phyloP scores from a whole-genome alignment of 371 early-diverging fungal genomes.

The Haplosporangium sp. region DNA sequence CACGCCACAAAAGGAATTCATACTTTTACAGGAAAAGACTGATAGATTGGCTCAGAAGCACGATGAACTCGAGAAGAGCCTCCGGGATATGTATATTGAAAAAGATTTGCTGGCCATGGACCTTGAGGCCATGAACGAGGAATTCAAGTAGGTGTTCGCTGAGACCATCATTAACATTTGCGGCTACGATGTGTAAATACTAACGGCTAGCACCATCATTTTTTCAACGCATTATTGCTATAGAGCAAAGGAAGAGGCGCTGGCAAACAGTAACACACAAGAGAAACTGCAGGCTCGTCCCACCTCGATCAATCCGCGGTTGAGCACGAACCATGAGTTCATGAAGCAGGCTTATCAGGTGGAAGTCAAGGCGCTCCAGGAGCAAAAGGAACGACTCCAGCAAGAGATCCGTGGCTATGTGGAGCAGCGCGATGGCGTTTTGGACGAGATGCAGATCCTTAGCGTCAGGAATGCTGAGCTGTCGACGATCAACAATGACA shows the following conservation, averaged over 20 bases:
- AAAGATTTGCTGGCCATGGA: slow-evolving; percentile 52
- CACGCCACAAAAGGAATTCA: slow-evolving; percentile 35
- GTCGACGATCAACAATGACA: slow-evolving; percentile 65
- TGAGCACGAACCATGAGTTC: slow-evolving; percentile 51
- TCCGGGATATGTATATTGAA: slow-evolving; percentile 48
- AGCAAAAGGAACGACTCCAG: slow-evolving; percentile 43
- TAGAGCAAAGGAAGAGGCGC: slow-evolving; percentile 31
- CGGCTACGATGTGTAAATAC: background rate
- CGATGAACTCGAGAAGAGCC: slow-evolving; percentile 29
- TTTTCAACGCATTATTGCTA: background rate
- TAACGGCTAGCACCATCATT: background rate
- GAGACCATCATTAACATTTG: background rate
- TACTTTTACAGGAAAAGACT: slow-evolving; percentile 25
- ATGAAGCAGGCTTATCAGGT: slow-evolving; percentile 52
- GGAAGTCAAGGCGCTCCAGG: slow-evolving; percentile 52
- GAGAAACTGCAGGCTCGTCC: slow-evolving; percentile 13
- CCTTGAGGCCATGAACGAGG: slow-evolving; percentile 42
- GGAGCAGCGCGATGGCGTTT: slow-evolving; percentile 54
- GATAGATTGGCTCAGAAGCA: slow-evolving; percentile 39
- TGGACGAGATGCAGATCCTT: slow-evolving; percentile 65
- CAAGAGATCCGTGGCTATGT: slow-evolving; percentile 33
- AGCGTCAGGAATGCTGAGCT: slow-evolving; percentile 66
- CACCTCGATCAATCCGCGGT: slow-evolving; percentile 21
- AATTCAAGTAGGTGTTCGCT: slow-evolving; percentile 29
- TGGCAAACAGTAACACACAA: background rate